Evolutionary conservation across 257 asterid species (phyloP).

Genomic region (Solanum virginianum): DNA sequence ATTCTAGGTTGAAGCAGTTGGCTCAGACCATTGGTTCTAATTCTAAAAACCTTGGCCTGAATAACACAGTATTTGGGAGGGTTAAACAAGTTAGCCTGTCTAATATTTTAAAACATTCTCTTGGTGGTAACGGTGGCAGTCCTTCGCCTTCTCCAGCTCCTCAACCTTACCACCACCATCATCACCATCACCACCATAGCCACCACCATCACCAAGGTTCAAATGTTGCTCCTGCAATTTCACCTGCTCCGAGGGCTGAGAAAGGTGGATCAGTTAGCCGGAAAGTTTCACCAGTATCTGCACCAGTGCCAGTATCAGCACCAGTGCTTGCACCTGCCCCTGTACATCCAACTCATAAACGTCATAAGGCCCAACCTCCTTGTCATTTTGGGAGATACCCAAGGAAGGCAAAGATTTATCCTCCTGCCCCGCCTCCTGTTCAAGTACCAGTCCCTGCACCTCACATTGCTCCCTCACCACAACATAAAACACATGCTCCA

Average conservation of each 20-base stretch:
- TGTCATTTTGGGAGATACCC: conserved; percentile 43
- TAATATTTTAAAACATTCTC: conserved; percentile 60
- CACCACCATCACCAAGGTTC: conserved; percentile 27
- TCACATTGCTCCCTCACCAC: conserved; percentile 33
- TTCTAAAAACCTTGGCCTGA: conserved; percentile 78
- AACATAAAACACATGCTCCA: conserved; percentile 14
- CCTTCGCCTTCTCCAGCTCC: conserved; percentile 55
- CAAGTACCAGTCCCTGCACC: conserved; percentile 49
- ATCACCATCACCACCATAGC: conserved; percentile 37
- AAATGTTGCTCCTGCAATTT: conserved; percentile 35
- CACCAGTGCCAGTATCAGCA: conserved; percentile 29
- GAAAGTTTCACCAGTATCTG: conserved; percentile 20
- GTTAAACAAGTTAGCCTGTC: conserved; percentile 95
- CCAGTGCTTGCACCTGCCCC: conserved; percentile 27
- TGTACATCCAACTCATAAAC: conserved; percentile 14
- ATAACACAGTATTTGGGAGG: conserved; percentile 83
- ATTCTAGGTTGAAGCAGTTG: conserved; percentile 77
- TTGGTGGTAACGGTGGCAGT: conserved; percentile 23
- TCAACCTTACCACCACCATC: conserved; percentile 26
- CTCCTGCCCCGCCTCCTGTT: conserved; percentile 30
- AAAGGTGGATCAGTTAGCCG: conserved; percentile 14
- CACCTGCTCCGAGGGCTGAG: conserved; percentile 50
- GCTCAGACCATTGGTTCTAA: conserved; percentile 75
- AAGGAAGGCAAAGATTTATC: conserved; percentile 26
- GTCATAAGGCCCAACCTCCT: conserved; percentile 42